phyloP scores from a whole-genome alignment of 2,329 filamentous ascomycete species.

The Rhinocladiella mackenziei region DNA sequence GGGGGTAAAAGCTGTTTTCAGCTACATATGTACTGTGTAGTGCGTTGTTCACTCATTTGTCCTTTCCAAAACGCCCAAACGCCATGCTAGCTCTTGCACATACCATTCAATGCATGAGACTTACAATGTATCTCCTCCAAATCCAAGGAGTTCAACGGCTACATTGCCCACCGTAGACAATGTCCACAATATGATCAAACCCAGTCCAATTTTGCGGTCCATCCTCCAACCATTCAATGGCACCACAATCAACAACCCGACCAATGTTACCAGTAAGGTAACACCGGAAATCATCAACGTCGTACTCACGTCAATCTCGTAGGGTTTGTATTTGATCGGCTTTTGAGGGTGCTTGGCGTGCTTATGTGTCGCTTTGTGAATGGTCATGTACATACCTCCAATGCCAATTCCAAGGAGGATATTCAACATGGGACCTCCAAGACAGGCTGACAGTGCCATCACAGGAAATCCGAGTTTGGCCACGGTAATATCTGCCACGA shows the following conservation, averaged over 20 bases:
- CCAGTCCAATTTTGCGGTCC: conserved; percentile 75
- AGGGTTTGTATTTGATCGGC: conserved; percentile 66
- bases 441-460: conserved; percentile 92
- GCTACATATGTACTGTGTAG: too few species aligned
- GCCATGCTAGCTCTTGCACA: background rate
- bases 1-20: too few species aligned
- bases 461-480: conserved; percentile 90
- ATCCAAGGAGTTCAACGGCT: conserved; percentile 61
- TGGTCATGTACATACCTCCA: conserved; percentile 81
- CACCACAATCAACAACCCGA: conserved; percentile 73
- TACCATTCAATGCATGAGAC: conserved; percentile 3
- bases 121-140: conserved; percentile 19
- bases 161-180: conserved; percentile 79
- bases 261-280: conserved; percentile 75
- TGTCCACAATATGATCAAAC: conserved; percentile 73
- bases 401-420: conserved; percentile 94
- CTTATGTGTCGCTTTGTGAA: conserved; percentile 62
- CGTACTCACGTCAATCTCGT: conserved; percentile 76
- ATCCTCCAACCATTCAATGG: conserved; percentile 84
- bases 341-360: conserved; percentile 64
- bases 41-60: too few species aligned
- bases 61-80: background rate
- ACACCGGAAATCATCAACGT: conserved; percentile 80
- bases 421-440: conserved; percentile 97
- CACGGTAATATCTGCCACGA: conserved; percentile 92